Percentiles rank a stretch among this genome's conserved stretches.
phyloP scores from a whole-genome alignment of 768 basidiomycete genomes.

The Tremella yokohamensis region DNA sequence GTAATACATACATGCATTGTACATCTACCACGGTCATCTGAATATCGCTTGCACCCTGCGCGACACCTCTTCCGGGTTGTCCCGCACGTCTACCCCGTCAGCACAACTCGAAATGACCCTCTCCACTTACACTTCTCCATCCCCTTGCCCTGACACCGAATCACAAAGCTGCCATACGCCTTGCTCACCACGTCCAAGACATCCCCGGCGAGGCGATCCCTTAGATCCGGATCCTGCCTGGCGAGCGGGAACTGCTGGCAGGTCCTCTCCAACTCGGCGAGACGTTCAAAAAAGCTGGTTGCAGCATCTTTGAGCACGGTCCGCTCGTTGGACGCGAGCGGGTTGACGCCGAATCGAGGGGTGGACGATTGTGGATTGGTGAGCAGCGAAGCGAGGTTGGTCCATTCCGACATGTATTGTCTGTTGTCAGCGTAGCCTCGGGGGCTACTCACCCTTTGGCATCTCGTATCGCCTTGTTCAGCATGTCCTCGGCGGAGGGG shows the following conservation, averaged over 20 bases:
- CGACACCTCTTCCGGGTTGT: conserved; percentile 39
- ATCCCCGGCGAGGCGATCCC: conserved; percentile 32
- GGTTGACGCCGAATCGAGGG: conserved; percentile 30
- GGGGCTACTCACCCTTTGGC: conserved; percentile 32
- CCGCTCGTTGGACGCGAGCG: conserved; percentile 24
- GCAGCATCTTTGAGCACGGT: conserved; percentile 43
- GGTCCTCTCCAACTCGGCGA: conserved; percentile 40
- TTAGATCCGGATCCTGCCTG: conserved; percentile 43
- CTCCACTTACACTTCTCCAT: conserved; percentile 46
- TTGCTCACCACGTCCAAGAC: conserved; percentile 33
- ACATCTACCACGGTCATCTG: conserved; percentile 12
- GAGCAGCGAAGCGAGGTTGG: conserved; percentile 22
- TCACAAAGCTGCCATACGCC: conserved; percentile 36
- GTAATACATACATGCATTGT: too few relatives aligned
- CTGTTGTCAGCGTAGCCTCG: conserved; percentile 8
- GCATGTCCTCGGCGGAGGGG: conserved; percentile 43
- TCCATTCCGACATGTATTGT: conserved; percentile 39
- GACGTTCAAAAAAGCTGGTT: conserved; percentile 38
- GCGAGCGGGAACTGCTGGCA: conserved; percentile 36
- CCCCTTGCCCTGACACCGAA: conserved; percentile 32
- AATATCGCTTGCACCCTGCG: conserved; percentile 38
- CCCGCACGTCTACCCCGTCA: conserved; percentile 32
- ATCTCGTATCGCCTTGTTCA: conserved; percentile 46
- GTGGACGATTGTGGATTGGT: conserved; percentile 20
- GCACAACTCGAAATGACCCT: background rate